phyloP scores from a whole-genome alignment of 1,139 yeast genomes.

The Nadsonia commutata region DNA sequence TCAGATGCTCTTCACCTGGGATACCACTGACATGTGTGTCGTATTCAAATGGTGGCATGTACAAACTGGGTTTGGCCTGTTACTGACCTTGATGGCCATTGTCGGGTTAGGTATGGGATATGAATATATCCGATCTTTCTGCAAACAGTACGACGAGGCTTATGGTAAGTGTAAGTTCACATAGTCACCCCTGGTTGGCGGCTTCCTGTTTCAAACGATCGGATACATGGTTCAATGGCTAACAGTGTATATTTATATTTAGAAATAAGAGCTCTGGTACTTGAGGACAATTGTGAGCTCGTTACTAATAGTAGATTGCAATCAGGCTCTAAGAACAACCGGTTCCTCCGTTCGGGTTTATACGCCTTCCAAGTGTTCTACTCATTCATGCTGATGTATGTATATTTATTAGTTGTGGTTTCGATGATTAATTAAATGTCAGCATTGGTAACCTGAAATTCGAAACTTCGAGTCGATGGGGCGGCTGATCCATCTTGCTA shows the following conservation, averaged over 20 bases:
- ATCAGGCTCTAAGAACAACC: conserved; percentile 5
- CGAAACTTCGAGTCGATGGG: no score
- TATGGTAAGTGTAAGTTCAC: conserved; percentile 4
- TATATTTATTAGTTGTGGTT: conserved; percentile 1
- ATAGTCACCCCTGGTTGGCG: background rate
- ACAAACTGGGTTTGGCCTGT: conserved; percentile 34
- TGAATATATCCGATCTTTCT: conserved; percentile 37
- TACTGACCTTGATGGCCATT: conserved; percentile 38
- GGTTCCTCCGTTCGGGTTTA: conserved; percentile 21
- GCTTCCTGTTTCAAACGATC: conserved; percentile 6
- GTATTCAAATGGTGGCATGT: conserved; percentile 74
- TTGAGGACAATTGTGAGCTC: conserved; percentile 1
- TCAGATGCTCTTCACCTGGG: conserved; percentile 72
- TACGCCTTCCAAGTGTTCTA: conserved; percentile 67
- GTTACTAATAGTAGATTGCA: conserved; percentile 5
- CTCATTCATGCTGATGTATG: conserved; percentile 55
- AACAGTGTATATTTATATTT: conserved; percentile 7
- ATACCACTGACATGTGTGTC: conserved; percentile 55
- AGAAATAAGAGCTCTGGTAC: conserved; percentile 7
- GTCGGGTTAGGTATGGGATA: conserved; percentile 40
- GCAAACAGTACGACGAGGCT: conserved; percentile 18
- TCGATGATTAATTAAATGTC: no score
- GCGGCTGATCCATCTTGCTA: no score
- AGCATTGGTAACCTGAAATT: no score
- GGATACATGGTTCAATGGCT: conserved; percentile 7